Conservation (phyloP, 2,329 filamentous ascomycete species). For the Stromatinia cepivora region DNA sequence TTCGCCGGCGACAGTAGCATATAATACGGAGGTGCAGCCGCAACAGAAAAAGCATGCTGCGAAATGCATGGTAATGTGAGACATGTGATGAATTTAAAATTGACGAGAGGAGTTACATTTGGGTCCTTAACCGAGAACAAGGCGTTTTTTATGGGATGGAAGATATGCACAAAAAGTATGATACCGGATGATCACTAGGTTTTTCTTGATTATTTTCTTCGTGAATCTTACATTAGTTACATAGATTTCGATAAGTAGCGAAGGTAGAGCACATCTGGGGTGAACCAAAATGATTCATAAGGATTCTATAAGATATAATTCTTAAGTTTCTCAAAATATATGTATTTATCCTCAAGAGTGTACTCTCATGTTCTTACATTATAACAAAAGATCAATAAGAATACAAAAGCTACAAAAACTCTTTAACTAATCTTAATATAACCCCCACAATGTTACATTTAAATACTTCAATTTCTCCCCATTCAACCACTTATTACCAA, state of each 20-base stretch:
- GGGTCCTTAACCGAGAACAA: not conserved
- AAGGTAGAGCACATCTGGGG: constrained; percentile 2
- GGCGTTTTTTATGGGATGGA: not conserved
- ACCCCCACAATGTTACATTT: too few relatives aligned
- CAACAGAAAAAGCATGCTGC: not conserved
- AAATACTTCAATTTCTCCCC: too few relatives aligned
- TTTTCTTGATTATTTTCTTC: not conserved
- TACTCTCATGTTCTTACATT: too few relatives aligned
- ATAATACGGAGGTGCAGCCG: not conserved
- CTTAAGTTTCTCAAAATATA: not conserved
- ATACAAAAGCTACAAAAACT: too few relatives aligned
- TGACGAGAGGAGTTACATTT: not conserved
- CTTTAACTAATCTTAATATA: too few relatives aligned
- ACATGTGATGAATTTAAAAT: not conserved
- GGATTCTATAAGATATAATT: not conserved
- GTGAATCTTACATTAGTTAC: not conserved
- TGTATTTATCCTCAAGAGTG: too few relatives aligned
- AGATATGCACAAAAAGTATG: not conserved
- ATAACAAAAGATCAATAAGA: too few relatives aligned
- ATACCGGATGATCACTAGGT: not conserved
- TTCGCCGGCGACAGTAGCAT: constrained; percentile 24
- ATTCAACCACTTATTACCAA: too few relatives aligned
- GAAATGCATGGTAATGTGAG: constrained; percentile 12
- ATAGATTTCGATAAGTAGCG: not conserved
- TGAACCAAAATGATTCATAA: not conserved